Evolutionary conservation across 2,329 filamentous ascomycete species (phyloP), one percentile per base, ranked within the genome.

Genomic region (Penicillium sp.): DNA sequence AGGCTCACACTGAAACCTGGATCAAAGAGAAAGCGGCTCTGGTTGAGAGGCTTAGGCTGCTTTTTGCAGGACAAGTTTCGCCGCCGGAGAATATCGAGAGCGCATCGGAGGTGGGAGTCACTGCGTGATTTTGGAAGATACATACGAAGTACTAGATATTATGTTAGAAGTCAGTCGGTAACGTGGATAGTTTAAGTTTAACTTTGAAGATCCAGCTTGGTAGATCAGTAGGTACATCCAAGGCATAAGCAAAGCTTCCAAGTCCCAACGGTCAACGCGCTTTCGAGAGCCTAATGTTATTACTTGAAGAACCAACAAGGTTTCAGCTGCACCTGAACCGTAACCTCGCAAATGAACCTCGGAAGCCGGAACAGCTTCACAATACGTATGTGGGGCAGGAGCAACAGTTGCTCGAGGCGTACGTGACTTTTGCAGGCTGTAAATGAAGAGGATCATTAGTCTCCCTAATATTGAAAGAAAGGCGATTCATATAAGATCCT

Each of bases 1-100:
- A 64, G 39, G 68, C 66, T 1, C 65, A 71, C 40, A 67, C 66
- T 10, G 30, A 49, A 13, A 53, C 52, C 12, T 71, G 68, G 68
- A 41, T 58, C 9, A 45, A 57, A 16, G 64, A 59, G 3, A 69
- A 61, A 38, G 57, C 57, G 14, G 53, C 38, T 12, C 61, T 67
- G 31, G 31, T 43, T 1, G 62, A 66, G 39, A 52, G 54, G 25
- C 36, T 67, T 11, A 47, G 52, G 49, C 25, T 55, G 11, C 22
- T 62, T 7, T 53, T 59, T 9, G 46, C 52, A 27, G 56, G 54
- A 13, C 35, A 35, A 35, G 35, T 56, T 27, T 40, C 52, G 10
- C 47, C 22, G 11, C 42, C 46, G 8, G 46, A 51, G 44, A 7
- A 28, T 18, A 18, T 35, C n/a, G 31, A 54, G n/a, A 33, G 30